Evolutionary conservation across 257 asterid genomes (phyloP).

Genomic region (Capsicum rhomboideum): DNA sequence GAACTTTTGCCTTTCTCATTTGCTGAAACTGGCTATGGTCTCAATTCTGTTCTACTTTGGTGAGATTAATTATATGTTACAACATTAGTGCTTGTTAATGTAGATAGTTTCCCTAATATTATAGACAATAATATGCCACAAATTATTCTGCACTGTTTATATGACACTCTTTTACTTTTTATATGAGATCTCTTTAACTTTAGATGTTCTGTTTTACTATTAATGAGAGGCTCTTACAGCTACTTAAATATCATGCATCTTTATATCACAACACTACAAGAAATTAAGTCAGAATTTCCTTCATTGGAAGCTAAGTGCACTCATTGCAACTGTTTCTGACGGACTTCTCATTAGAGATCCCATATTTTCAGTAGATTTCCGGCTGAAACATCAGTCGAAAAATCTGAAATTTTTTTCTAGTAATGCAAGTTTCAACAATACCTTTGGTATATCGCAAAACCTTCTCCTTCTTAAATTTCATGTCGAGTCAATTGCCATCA

Average conservation of each 20-base stretch:
- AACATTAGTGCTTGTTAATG: neutral
- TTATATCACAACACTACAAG: too few species aligned
- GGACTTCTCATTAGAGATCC: too few species aligned
- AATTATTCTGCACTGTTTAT: neutral
- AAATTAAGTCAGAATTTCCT: too few species aligned
- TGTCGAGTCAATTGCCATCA: neutral
- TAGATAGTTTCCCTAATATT: neutral
- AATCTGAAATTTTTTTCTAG: too few species aligned
- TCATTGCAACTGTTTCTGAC: too few species aligned
- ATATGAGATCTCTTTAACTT: neutral
- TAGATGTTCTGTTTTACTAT: neutral
- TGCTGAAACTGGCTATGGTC: slow-evolving; percentile 50
- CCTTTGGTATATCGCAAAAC: too few species aligned
- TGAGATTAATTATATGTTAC: slow-evolving; percentile 7
- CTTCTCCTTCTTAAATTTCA: too few species aligned
- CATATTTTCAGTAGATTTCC: too few species aligned
- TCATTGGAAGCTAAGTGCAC: too few species aligned
- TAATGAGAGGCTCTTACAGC: neutral
- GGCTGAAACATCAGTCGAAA: too few species aligned
- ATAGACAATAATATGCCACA: neutral
- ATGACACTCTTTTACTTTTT: neutral
- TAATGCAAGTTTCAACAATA: too few species aligned
- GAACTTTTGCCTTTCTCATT: slow-evolving; percentile 51
- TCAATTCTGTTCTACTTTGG: slow-evolving; percentile 44
- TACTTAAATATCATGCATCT: too few species aligned